These are phyloP conservation scores for Podospora fimiseda DNA, from an alignment of 495 filamentous ascomycete species.

Conservation along the genomic window DNA sequence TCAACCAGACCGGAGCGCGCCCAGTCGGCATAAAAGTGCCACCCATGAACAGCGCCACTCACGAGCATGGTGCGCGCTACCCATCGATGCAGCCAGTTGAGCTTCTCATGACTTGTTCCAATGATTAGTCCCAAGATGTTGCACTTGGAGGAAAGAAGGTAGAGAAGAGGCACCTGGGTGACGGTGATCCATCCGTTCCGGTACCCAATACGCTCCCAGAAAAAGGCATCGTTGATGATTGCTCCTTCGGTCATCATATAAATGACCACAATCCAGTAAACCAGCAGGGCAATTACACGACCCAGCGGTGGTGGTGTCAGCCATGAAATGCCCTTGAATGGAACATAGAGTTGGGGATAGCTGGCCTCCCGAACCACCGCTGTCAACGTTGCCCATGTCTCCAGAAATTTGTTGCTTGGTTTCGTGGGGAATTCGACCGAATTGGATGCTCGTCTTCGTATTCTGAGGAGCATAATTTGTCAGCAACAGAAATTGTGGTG, in stretches of 20 bases:
- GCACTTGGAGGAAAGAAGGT: slow-evolving; percentile 71
- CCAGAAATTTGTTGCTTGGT: slow-evolving; percentile 52
- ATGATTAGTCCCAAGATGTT: slow-evolving; percentile 64
- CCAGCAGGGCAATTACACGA: slow-evolving; percentile 44
- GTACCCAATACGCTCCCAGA: slow-evolving; percentile 68
- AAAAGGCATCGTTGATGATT: slow-evolving; percentile 36
- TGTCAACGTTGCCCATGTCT: slow-evolving; percentile 58
- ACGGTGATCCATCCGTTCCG: slow-evolving; percentile 70
- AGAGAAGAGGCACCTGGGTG: slow-evolving; percentile 76
- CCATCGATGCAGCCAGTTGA: slow-evolving; percentile 87
- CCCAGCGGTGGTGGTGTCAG: slow-evolving; percentile 53
- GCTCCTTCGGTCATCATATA: slow-evolving; percentile 49
- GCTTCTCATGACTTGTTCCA: slow-evolving; percentile 63
- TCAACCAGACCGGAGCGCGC: slow-evolving; percentile 55
- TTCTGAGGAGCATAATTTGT: slow-evolving; percentile 15
- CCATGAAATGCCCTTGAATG: slow-evolving; percentile 41
- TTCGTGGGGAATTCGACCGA: slow-evolving; percentile 53
- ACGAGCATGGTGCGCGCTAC: slow-evolving; percentile 66
- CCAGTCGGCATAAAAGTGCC: slow-evolving; percentile 67
- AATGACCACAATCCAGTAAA: slow-evolving; percentile 52
- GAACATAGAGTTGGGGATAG: slow-evolving; percentile 56
- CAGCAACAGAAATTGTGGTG: neutral
- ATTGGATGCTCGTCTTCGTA: slow-evolving; percentile 31
- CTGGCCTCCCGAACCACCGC: slow-evolving; percentile 61
- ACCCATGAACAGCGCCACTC: slow-evolving; percentile 68